Evolutionary conservation across 2,329 filamentous ascomycete species (phyloP).

Genomic region (Aspergillus sergii): DNA sequence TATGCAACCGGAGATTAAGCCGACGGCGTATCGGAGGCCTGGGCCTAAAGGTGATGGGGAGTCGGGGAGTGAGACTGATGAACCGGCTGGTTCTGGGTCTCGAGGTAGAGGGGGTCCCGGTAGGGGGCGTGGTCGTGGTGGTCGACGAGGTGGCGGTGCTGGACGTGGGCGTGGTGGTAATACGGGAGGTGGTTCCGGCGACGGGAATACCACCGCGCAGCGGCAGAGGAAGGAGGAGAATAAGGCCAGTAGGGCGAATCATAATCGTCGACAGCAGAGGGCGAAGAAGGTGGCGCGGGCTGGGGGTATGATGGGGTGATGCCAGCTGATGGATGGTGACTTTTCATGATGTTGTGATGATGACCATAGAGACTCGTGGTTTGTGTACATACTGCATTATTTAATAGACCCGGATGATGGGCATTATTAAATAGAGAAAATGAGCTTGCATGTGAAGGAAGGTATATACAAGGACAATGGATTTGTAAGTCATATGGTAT

Average conservation of each 20-base stretch:
- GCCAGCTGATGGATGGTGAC: not conserved
- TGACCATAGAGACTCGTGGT: not conserved
- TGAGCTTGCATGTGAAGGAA: not conserved
- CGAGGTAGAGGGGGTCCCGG: slow-evolving; percentile 30
- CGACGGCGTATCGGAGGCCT: slow-evolving; percentile 64
- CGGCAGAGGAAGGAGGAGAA: slow-evolving; percentile 78
- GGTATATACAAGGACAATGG: not conserved
- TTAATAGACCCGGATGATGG: slow-evolving; percentile 1
- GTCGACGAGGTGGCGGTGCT: slow-evolving; percentile 52
- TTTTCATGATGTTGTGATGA: slow-evolving; percentile 7
- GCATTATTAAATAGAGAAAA: not conserved
- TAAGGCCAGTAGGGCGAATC: slow-evolving; percentile 81
- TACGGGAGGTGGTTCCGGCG: slow-evolving; percentile 58
- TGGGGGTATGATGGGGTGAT: slow-evolving; percentile 43
- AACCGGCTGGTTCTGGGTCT: slow-evolving; percentile 32
- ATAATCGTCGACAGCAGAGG: slow-evolving; percentile 75
- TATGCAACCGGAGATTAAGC: slow-evolving; percentile 64
- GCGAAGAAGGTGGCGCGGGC: slow-evolving; percentile 64
- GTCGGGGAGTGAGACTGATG: slow-evolving; percentile 44
- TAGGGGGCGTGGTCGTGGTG: slow-evolving; percentile 48
- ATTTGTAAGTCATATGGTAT: not conserved
- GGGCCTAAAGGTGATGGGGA: slow-evolving; percentile 49
- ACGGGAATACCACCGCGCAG: slow-evolving; percentile 71
- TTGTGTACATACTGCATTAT: not conserved
- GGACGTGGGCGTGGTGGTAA: slow-evolving; percentile 52